Evolutionary conservation across 2,329 filamentous ascomycete species (phyloP).

Genomic region (Pseudogymnoascus sp.): DNA sequence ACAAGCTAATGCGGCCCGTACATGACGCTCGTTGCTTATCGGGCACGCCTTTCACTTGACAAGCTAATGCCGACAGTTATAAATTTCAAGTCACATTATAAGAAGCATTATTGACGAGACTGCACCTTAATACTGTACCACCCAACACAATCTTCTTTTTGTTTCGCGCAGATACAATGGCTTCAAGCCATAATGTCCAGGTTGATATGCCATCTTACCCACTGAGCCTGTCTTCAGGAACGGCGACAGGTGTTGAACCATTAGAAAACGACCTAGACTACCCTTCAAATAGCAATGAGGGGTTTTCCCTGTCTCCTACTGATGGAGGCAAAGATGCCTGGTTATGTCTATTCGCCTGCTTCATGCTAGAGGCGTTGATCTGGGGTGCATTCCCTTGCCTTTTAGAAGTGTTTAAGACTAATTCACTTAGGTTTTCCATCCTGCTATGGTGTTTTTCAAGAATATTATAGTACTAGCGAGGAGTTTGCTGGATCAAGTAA

Average conservation of each 20-base stretch:
- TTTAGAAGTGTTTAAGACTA: neutral
- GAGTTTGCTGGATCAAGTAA: constrained; percentile 20
- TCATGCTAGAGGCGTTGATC: constrained; percentile 42
- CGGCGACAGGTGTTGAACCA: neutral
- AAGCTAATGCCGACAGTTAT: neutral
- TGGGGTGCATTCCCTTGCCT: constrained; percentile 34
- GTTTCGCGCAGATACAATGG: neutral
- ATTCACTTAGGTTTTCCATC: constrained; percentile 20
- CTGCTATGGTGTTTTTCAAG: constrained; percentile 33
- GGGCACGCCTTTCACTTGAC: neutral
- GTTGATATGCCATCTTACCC: neutral
- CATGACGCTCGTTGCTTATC: neutral
- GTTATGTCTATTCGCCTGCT: constrained; percentile 35
- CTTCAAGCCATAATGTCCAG: neutral
- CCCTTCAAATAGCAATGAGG: neutral
- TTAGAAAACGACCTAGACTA: neutral
- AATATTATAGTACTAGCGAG: constrained; percentile 31
- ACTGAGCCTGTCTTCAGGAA: neutral
- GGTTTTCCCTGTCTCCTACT: neutral
- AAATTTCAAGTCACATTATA: neutral
- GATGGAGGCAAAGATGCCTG: constrained; percentile 42
- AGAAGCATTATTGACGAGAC: neutral
- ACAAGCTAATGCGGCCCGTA: too few species aligned
- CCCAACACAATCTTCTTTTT: neutral
- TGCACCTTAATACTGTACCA: neutral